phyloP scores from a whole-genome alignment of 352 stramenopile species.

The Phytophthora sp. region DNA sequence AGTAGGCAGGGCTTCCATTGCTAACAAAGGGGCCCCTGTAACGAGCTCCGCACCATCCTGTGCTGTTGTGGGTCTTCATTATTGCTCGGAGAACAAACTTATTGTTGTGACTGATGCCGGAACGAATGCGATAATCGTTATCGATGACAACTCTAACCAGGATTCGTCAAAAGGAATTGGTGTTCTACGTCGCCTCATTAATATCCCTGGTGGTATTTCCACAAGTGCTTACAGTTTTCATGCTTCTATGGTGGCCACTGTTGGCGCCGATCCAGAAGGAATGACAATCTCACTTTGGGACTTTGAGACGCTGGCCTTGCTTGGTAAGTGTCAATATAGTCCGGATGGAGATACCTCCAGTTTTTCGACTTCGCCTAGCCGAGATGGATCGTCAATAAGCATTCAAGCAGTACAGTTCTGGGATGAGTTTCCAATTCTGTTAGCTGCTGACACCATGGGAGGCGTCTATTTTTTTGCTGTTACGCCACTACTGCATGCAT shows the following conservation, averaged over 20 bases:
- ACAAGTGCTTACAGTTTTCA: constrained; percentile 73
- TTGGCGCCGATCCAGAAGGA: constrained; percentile 34
- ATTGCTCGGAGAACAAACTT: constrained; percentile 81
- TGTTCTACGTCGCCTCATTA: constrained; percentile 63
- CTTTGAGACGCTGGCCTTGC: constrained; percentile 70
- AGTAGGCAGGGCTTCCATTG: neutral
- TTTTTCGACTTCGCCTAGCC: constrained; percentile 8
- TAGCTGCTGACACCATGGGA: constrained; percentile 55
- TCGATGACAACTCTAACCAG: constrained; percentile 70
- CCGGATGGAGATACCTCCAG: constrained; percentile 3
- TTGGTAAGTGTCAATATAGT: constrained; percentile 41
- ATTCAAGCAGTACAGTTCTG: constrained; percentile 69
- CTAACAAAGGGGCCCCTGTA: constrained; percentile 5
- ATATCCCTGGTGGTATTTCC: constrained; percentile 58
- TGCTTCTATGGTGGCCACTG: constrained; percentile 68
- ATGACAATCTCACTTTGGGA: constrained; percentile 73
- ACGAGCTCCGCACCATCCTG: constrained; percentile 34
- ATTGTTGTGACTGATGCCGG: constrained; percentile 56
- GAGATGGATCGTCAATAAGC: neutral
- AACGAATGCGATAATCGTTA: constrained; percentile 56
- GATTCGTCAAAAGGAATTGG: constrained; percentile 50
- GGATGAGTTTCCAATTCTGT: constrained; percentile 71
- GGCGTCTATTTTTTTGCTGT: constrained; percentile 66
- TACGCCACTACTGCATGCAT: constrained; percentile 45
- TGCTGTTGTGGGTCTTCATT: constrained; percentile 64